Base-by-base conservation (phyloP, 352 stramenopile species). In the Phytopythium helicoides region DNA sequence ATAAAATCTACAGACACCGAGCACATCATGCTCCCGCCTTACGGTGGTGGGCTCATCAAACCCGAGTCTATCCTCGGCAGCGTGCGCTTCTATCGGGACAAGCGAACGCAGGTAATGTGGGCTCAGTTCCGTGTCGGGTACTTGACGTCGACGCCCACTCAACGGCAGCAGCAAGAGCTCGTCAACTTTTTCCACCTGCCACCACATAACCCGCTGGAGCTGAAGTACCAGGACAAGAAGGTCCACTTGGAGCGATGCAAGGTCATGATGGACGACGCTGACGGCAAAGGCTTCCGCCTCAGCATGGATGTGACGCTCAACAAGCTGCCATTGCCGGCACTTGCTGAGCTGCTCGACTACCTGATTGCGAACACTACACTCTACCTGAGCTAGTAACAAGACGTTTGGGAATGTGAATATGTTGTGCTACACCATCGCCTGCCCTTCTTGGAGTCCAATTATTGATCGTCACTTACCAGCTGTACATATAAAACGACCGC, bases 141-240 rank as follows among this genome's bases (percentile, higher is more conserved):
- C 16, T 50, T 72, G 31, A 54, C 36, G 6, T 60, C 59, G 5
- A 23, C 38, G 6, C 46, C 63, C 1, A 62, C 51, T 31, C 16
- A 53, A 6, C 26, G 41, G 12, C 59, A 72, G 39, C 54, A 68
- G 46, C 36, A 68, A 52, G 55, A 63, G 19, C 56, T 72, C 34
- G 46, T 62, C 8, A 60, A 62, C 31, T 72, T 72, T 22, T 72
- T 72, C 54, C 59, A 68, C 38, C 56, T 68, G 31, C 52, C 60
- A 8, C 64, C 64, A 11, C 59, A 72, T 39, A 72, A 68, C 19
- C 56, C 64, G 12, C 39, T 72, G 10, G 58, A 60, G 47, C 48
- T 72, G 2, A 72, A 65, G 28, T 55, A 50, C 16, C 47, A 53
- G 3, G 42, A 33, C 14, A 56, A 22, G 21, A 40, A 45, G 44